Evolutionary conservation across 441 rosid genomes (phyloP), one percentile per base, ranked within the genome.

Genomic region (Gossypium lobatum): DNA sequence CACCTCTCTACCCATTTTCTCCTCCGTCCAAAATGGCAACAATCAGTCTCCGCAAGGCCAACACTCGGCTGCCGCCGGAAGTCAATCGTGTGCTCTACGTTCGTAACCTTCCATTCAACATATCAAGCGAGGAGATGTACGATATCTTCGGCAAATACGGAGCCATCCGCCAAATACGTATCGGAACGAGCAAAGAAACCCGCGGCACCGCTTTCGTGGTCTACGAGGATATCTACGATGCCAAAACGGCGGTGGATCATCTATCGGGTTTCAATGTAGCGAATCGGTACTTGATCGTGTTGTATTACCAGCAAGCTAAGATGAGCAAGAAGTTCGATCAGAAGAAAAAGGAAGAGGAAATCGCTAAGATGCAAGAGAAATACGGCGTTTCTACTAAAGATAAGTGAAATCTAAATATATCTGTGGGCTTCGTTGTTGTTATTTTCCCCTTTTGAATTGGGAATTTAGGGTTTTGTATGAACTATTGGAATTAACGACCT

Each of bases 71-170:
- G 0, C 96, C 98, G 0, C 98, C 98, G 11, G 97, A 95, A 78
- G 98, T 95, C 3, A 92, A 95, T 64, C 86, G 98, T 2, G 96
- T 89, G 25, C 91, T 95, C 17, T 95, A 95, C 87, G 97, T 93
- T 6, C 89, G 98, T 2, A 95, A 95, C 83, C 93, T 95, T 17
- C 98, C 98, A 0, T 95, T 95, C 84, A 95, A 95, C 86, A 95
- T 91, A 71, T 88, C 98, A 58, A 89, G 97, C 84, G 97, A 95
- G 83, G 98, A 95, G 93, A 95, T 95, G 96, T 95, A 95, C 88
- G 98, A 95, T 71, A 95, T 95, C 62, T 95, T 95, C 83, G 97
- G 98, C 34, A 95, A 95, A 76, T 95, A 91, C 82, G 98, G 98
- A 0, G 96, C 93, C 57, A 95, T 95, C 45, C 96, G 97, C 31